phyloP scores from a whole-genome alignment of 768 basidiomycete genomes.

The Roridomyces roridus region DNA sequence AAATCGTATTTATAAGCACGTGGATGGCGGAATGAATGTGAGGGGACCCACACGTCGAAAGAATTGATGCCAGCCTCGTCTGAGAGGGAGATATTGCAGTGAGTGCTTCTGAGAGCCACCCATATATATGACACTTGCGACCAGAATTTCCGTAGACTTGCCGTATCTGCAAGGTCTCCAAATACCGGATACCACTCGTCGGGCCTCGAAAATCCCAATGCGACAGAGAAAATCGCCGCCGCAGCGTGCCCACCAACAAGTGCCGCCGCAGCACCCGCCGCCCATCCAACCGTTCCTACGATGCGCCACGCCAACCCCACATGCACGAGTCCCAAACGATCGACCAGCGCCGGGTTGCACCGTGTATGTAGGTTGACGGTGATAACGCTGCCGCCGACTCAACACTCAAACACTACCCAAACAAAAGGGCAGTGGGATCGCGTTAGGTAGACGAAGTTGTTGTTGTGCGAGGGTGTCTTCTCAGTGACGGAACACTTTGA shows the following conservation, averaged over 20 bases:
- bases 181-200: conserved; percentile 22
- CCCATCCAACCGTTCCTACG: conserved; percentile 7
- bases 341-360: conserved; percentile 16
- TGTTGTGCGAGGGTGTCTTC: too few relatives aligned
- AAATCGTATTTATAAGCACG: too few relatives aligned
- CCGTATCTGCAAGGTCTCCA: conserved; percentile 1
- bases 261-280: background rate
- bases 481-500: too few relatives aligned
- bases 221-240: conserved; percentile 5
- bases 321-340: conserved; percentile 1
- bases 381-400: too few relatives aligned
- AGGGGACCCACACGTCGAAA: conserved; percentile 14
- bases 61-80: conserved; percentile 22
- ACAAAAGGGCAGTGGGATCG: too few relatives aligned
- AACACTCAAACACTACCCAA: too few relatives aligned
- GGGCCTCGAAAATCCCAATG: conserved; percentile 1
- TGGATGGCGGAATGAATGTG: too few relatives aligned
- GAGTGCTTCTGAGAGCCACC: background rate
- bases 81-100: background rate
- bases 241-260: background rate
- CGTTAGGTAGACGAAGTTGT: too few relatives aligned
- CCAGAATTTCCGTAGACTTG: conserved; percentile 21
- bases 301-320: conserved; percentile 11
- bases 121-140: conserved; percentile 18
- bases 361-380: conserved; percentile 11